Base-by-base conservation (phyloP, 768 basidiomycete genomes). In the Lactarius vividus region DNA sequence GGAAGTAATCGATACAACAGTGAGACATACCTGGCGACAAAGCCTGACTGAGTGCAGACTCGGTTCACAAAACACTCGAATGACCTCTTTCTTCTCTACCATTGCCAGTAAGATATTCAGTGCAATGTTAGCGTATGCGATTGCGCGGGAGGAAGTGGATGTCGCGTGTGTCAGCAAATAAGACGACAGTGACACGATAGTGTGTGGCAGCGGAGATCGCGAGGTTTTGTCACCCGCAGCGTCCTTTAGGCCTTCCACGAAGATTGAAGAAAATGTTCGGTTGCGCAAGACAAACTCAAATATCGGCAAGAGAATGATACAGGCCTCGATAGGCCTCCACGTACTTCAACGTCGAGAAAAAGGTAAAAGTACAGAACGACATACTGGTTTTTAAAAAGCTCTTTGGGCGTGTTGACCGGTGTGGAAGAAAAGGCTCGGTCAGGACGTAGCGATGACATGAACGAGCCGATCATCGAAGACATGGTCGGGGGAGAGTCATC, bases 121-220 rank as follows among this genome's bases (percentile, higher is more conserved):
- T 20, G 81, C 77, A 1, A 89, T 77, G 71, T 81, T 82, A 1
- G 86, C 87, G 73, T 91, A 91, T 2, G 83, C 82, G 52, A 84
- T 78, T 20, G 86, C 82, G 26, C 88, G 82, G 6, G 83, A 75
- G 2, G 81, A 79, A 0, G 82, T 77, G 5, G 88, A 87, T 13
- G 86, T 83, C 15, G 88, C 88, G 72, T 91, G 88, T 2, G 86
- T 83, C 61, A 88, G 74, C 57, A 89, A 71, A 75, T 89, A 89
- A 0, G 88, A 88, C 2, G 85, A 82, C 60, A 89, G 72, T 4
- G 84, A 82, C 55, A 89, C 71, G 13, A 87, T 72, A 13, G 82
- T 83, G 68, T 81, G 77, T 1, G 81, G 75, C 11, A 82, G 74
- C 6, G 82, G 80, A 0, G 80, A 70, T 7, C 74, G 72, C 61